Conservation (phyloP, 1,284 basidiomycete genomes). For the Agaricales sp. region DNA sequence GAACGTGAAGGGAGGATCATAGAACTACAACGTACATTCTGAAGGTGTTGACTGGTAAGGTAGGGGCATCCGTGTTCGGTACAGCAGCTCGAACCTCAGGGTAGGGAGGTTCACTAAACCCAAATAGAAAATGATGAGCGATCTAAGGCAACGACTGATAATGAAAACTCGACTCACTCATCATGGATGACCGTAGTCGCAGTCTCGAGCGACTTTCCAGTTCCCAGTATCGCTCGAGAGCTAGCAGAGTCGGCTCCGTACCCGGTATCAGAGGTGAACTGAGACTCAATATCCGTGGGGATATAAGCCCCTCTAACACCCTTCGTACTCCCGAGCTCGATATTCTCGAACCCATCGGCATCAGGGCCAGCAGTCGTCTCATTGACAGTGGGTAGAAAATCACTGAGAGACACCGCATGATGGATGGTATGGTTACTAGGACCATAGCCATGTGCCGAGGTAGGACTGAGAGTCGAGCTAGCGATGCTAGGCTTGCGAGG, state of each 20-base stretch:
- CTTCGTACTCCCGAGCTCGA: neutral
- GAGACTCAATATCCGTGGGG: neutral
- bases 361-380: too few relatives aligned
- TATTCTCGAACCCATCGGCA: neutral
- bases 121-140: conserved; percentile 11
- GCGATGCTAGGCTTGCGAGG: neutral
- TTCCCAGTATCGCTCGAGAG: too few relatives aligned
- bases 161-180: neutral
- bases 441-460: neutral
- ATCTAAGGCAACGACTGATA: too few relatives aligned
- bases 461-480: neutral
- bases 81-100: conserved; percentile 83
- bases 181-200: neutral
- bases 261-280: neutral
- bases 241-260: neutral
- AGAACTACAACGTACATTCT: conserved; percentile 47
- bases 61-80: conserved; percentile 65
- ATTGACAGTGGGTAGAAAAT: too few relatives aligned
- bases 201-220: neutral
- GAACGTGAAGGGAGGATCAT: conserved; percentile 4
- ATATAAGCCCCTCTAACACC: neutral
- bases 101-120: conserved; percentile 70
- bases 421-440: neutral
- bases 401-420: neutral
- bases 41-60: conserved; percentile 77